Conservation (phyloP, 2,329 filamentous ascomycete genomes). For the Furcasterigmium sp. region DNA sequence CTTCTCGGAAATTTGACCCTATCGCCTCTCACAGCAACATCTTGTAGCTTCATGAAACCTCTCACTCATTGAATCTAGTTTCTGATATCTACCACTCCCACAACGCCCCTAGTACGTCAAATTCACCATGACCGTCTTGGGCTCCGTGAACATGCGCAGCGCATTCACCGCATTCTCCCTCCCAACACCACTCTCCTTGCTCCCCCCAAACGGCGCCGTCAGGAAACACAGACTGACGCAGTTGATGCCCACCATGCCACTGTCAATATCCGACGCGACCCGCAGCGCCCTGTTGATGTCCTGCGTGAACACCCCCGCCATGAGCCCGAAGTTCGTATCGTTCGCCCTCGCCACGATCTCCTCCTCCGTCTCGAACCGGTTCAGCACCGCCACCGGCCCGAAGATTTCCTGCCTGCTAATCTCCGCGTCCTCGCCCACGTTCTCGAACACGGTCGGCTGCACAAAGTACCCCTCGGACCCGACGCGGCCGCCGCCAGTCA, state of each 20-base stretch:
- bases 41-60: no score
- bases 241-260: conserved; percentile 69
- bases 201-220: conserved; percentile 41
- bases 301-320: conserved; percentile 51
- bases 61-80: no score
- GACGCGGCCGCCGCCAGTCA: conserved; percentile 30
- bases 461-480: conserved; percentile 38
- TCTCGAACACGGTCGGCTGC: conserved; percentile 39
- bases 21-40: no score
- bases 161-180: conserved; percentile 42
- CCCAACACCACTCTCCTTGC: conserved; percentile 43
- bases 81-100: no score
- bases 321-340: conserved; percentile 40
- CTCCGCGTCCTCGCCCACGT: conserved; percentile 32
- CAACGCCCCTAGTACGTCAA: conserved; percentile 12
- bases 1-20: no score
- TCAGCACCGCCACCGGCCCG: conserved; percentile 50
- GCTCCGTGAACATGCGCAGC: conserved; percentile 40
- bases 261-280: conserved; percentile 50
- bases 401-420: conserved; percentile 53
- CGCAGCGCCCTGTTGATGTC: conserved; percentile 59
- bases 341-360: conserved; percentile 51
- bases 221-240: conserved; percentile 31
- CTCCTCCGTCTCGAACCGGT: conserved; percentile 50
- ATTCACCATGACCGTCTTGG: conserved; percentile 47